Evolutionary conservation across 306 rosid genomes (phyloP), one percentile per base, ranked within the genome.

Genomic region (Acacia acuminata): DNA sequence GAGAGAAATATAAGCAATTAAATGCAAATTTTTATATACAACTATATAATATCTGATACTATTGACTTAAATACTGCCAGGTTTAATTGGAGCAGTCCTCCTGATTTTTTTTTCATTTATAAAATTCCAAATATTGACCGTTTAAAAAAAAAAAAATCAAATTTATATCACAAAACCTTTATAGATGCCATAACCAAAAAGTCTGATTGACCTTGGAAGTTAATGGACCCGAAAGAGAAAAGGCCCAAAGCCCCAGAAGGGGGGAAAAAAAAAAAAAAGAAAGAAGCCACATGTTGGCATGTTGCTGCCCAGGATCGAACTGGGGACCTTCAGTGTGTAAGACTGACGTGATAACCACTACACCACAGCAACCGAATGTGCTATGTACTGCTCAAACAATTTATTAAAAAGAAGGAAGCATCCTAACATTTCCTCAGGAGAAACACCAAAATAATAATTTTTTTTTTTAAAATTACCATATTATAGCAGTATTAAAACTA

Each of bases 291-390:
- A 16, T 10, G 2, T 12, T 7, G 19, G 32, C 32, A 17, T 83
- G 87, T 84, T 84, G 74, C 84, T 84, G 87, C 87, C 87, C 84
- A 84, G 81, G 87, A 84, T 79, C 81, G 87, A 84, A 84, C 87
- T 79, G 81, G 84, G 19, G 87, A 80, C 87, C 81, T 84, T 79
- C 84, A 84, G 84, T 84, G 87, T 84, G 81, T 84, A 84, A 84
- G 81, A 84, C 87, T 84, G 81, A 80, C 87, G 87, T 84, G 87
- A 84, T 84, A 84, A 84, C 87, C 87, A 80, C 87, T 84, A 84
- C 87, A 84, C 87, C 84, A 79, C 84, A 80, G 84, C 84, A 83
- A 82, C 71, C 10, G 51, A 16, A 50, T 16, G 5, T 50, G 2
- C 2, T 12, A 3, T 0, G 15, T 0, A 10, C 2, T 3, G 55